Conservation (phyloP, 768 basidiomycete genomes). For the Grammothele lineata region DNA sequence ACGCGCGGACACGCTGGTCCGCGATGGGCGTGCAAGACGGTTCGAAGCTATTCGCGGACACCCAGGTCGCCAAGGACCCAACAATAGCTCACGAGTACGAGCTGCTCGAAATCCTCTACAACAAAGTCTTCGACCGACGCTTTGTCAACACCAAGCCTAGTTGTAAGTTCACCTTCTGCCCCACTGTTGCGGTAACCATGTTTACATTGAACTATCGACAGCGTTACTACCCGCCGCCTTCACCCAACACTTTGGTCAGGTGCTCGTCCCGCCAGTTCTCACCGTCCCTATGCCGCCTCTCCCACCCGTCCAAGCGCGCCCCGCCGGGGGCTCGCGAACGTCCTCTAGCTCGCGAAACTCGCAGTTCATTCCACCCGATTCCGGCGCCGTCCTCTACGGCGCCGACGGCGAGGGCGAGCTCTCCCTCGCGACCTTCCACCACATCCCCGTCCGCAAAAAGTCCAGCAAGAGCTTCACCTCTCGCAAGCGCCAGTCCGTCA, state of each 20-base stretch:
- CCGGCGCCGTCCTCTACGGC: no score
- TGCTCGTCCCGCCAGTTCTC: conserved; percentile 54
- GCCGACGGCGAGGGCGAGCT: conserved; percentile 1
- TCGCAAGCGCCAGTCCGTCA: neutral
- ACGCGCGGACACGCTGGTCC: conserved; percentile 37
- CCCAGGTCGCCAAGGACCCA: no score
- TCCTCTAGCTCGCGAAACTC: neutral
- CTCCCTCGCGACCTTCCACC: conserved; percentile 1
- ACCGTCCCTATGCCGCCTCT: conserved; percentile 69
- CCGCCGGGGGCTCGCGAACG: no score
- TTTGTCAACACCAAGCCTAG: conserved; percentile 70
- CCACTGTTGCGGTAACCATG: neutral
- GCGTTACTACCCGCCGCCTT: conserved; percentile 67
- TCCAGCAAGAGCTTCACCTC: neutral
- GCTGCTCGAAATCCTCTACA: conserved; percentile 63
- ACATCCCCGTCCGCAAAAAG: neutral
- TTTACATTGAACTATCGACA: conserved; percentile 20
- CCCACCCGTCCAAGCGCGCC: conserved; percentile 49
- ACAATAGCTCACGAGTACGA: conserved; percentile 54
- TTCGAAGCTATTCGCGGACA: neutral
- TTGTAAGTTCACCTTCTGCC: conserved; percentile 36
- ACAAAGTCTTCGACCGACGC: conserved; percentile 62
- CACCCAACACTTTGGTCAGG: conserved; percentile 65
- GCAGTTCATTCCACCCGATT: no score
- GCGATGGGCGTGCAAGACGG: conserved; percentile 32